These are phyloP conservation scores for Rhizopus sp. DNA, from an alignment of 371 early-diverging fungal genomes.

Conservation along the genomic window DNA sequence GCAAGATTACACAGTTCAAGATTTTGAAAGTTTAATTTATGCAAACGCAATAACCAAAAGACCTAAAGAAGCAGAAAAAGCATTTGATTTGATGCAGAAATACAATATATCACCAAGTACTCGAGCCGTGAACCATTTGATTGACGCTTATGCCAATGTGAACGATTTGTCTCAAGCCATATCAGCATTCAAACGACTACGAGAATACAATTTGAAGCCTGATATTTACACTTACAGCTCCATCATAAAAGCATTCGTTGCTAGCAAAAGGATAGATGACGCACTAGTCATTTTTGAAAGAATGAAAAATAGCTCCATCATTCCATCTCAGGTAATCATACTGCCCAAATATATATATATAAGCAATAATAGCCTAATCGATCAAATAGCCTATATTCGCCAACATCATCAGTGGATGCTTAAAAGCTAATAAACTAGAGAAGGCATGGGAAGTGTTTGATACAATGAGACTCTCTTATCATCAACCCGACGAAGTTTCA, in stretches of 20 bases:
- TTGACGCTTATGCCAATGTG: conserved; percentile 78
- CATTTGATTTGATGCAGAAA: conserved; percentile 67
- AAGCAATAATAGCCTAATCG: not conserved
- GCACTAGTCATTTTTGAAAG: conserved; percentile 75
- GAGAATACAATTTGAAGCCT: conserved; percentile 51
- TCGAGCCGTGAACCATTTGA: conserved; percentile 71
- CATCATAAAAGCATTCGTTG: conserved; percentile 74
- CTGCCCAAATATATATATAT: not conserved
- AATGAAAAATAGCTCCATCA: conserved; percentile 62
- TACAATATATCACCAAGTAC: conserved; percentile 66
- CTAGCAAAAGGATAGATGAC: conserved; percentile 58
- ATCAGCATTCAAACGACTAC: conserved; percentile 53
- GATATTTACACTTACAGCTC: conserved; percentile 67
- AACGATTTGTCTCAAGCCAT: conserved; percentile 65
- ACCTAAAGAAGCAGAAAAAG: conserved; percentile 69
- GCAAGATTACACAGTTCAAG: conserved; percentile 6
- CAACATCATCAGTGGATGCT: conserved; percentile 80
- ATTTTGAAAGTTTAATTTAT: conserved; percentile 62
- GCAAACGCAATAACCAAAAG: conserved; percentile 72
- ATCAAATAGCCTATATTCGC: conserved; percentile 67
- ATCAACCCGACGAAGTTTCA: conserved; percentile 75
- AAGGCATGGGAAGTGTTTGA: conserved; percentile 93
- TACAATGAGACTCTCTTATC: conserved; percentile 80
- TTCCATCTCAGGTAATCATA: conserved; percentile 41
- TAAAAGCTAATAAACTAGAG: conserved; percentile 64